Base-by-base conservation (phyloP, 2,329 filamentous ascomycete species). In the Claviceps sorghi region DNA sequence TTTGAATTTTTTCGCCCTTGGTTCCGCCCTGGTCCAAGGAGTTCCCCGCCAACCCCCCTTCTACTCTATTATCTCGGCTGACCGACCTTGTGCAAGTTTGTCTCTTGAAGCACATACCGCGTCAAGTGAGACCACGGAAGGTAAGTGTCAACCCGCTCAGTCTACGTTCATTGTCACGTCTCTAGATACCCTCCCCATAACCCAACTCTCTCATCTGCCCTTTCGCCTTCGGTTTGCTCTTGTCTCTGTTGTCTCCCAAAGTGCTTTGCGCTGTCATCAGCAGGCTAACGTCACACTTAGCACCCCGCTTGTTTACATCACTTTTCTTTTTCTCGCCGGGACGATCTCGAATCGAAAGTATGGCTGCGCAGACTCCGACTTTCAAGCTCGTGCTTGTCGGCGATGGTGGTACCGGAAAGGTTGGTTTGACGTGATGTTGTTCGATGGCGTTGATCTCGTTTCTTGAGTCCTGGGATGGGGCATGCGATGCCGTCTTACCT, bases 341-440 rank as follows among this genome's bases (percentile, higher is more conserved):
- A 54, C 54, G 49, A 56, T 53, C 55, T 57, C 60, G 50, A 57
- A 57, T 61, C 62, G 59, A 65, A 63, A 71, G 64, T 65, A 94
- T 93, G 87, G 80, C 85, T 73, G 63, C 66, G 58, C 64, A 67
- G 70, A 69, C 65, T 61, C 88, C 91, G 61, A 95, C 88, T 72
- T 98, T 98, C 86, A 98, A 98, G 88, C 88, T 98, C 67, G 93
- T 98, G 72, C 88, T 98, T 75, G 93, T 98, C 68, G 93, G 93
- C 72, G 93, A 98, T 71, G 93, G 93, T 75, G 93, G 93, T 81
- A 98, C 93, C 67, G 93, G 93, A 77, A 98, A 98, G 90, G 93
- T 94, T 57, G 57, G 66, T 68, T 41, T 57, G 57, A 51, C 22
- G 21, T 51, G 19, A 2, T 36, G 21, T 9, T 10, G 17, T 22